Conservation (phyloP, 2,329 filamentous ascomycete species). For the Hypoxylon sp. region DNA sequence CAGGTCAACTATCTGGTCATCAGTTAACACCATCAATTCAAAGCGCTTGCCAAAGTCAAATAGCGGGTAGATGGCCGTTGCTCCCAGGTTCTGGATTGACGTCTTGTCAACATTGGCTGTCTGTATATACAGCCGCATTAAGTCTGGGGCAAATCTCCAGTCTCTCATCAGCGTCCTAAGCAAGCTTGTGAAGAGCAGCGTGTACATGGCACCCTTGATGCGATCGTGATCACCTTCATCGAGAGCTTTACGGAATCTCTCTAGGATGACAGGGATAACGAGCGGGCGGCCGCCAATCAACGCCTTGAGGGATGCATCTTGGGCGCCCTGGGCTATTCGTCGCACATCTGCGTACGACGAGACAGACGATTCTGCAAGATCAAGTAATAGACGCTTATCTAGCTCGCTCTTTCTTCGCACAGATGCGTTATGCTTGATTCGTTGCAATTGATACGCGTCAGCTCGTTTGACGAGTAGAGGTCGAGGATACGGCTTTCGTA, state of each 20-base stretch:
- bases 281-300: constrained; percentile 89
- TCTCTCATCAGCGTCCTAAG: constrained; percentile 90
- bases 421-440: constrained; percentile 93
- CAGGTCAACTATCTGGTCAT: constrained; percentile 77
- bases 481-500: constrained; percentile 92
- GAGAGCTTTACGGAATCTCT: constrained; percentile 83
- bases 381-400: constrained; percentile 86
- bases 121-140: constrained; percentile 91
- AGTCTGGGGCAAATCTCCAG: constrained; percentile 93
- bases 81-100: constrained; percentile 91
- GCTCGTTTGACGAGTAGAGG: constrained; percentile 93
- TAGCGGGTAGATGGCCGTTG: constrained; percentile 84
- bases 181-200: constrained; percentile 88
- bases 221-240: constrained; percentile 86
- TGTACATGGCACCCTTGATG: constrained; percentile 96
- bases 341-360: constrained; percentile 96
- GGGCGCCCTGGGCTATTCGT: constrained; percentile 90
- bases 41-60: constrained; percentile 93
- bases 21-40: constrained; percentile 87
- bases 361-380: constrained; percentile 89
- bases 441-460: constrained; percentile 93
- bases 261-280: constrained; percentile 89
- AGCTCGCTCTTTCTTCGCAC: constrained; percentile 90
- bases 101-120: constrained; percentile 92
- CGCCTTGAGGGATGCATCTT: constrained; percentile 93